These are phyloP conservation scores for Coemansia sp. DNA, from an alignment of 192 early-diverging fungal genomes.

Conservation along the genomic window DNA sequence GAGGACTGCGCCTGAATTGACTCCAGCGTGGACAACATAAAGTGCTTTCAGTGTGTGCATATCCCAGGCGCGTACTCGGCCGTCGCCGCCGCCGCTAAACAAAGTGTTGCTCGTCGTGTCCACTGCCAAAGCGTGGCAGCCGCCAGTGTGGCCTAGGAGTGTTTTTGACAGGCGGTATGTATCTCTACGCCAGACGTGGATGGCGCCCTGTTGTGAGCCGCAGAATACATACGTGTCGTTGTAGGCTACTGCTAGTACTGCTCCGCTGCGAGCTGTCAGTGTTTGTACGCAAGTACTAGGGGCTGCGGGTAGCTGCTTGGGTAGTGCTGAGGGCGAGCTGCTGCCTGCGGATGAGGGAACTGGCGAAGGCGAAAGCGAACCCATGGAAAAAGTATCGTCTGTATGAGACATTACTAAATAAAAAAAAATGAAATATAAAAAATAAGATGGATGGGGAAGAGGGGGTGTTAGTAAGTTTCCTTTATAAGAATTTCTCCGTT, in stretches of 20 bases:
- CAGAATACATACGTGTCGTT: slow-evolving; percentile 65
- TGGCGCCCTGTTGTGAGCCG: slow-evolving; percentile 68
- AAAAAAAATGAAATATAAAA: neutral
- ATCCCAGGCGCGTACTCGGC: slow-evolving; percentile 75
- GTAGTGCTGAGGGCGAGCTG: too few relatives aligned
- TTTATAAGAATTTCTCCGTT: neutral
- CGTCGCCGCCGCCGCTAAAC: slow-evolving; percentile 64
- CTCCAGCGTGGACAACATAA: slow-evolving; percentile 68
- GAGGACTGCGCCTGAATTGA: slow-evolving; percentile 74
- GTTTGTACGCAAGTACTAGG: neutral
- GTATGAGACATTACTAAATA: neutral
- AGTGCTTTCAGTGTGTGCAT: slow-evolving; percentile 62
- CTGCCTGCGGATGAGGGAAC: neutral
- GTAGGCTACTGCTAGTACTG: slow-evolving; percentile 69
- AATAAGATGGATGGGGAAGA: neutral
- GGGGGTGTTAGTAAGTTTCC: neutral
- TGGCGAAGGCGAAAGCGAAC: neutral
- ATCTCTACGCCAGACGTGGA: slow-evolving; percentile 66
- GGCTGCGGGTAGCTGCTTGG: too few relatives aligned
- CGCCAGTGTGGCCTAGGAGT: slow-evolving; percentile 35
- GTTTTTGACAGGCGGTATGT: slow-evolving; percentile 59
- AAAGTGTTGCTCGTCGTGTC: slow-evolving; percentile 11
- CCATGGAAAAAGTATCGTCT: neutral
- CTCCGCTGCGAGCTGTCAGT: slow-evolving; percentile 10
- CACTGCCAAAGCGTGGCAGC: slow-evolving; percentile 36